A percentile compares a stretch with the other conserved stretches of the same genome.
Evolutionary conservation across 345 rosid species (phyloP).

Genomic region (Ailanthus altissimus): DNA sequence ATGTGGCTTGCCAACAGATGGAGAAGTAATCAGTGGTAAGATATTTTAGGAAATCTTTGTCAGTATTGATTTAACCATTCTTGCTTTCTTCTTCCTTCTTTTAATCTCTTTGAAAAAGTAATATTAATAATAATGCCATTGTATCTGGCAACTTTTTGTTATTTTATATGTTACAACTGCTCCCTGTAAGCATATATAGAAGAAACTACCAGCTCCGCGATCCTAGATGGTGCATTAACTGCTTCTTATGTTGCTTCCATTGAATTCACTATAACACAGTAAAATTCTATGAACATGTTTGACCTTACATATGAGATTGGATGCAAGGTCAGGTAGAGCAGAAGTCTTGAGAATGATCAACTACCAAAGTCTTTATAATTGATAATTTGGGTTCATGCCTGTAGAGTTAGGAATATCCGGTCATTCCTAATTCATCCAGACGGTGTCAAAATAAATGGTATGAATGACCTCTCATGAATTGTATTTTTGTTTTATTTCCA

Average conservation of each 20-base stretch:
- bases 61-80: background rate
- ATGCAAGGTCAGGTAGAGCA: background rate
- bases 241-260: background rate
- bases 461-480: too few relatives aligned
- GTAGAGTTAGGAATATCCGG: background rate
- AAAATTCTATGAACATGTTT: background rate
- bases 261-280: background rate
- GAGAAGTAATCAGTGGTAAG: constrained; percentile 83
- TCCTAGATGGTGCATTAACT: background rate
- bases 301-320: too few relatives aligned
- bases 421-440: constrained; percentile 2
- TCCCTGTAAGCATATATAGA: background rate
- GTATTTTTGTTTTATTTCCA: constrained; percentile 25
- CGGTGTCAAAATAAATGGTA: too few relatives aligned
- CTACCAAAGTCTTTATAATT: background rate
- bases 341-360: background rate
- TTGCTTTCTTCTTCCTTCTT: background rate
- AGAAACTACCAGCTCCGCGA: background rate
- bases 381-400: background rate
- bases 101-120: background rate
- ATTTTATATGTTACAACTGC: background rate
- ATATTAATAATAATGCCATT: background rate
- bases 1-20: constrained; percentile 78
- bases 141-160: background rate
- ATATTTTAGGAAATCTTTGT: background rate